A percentile compares a stretch with the other conserved stretches of the same genome.
These are phyloP conservation scores for Calonectria honghensis DNA, from an alignment of 2,329 filamentous ascomycete species.

Conservation along the genomic window DNA sequence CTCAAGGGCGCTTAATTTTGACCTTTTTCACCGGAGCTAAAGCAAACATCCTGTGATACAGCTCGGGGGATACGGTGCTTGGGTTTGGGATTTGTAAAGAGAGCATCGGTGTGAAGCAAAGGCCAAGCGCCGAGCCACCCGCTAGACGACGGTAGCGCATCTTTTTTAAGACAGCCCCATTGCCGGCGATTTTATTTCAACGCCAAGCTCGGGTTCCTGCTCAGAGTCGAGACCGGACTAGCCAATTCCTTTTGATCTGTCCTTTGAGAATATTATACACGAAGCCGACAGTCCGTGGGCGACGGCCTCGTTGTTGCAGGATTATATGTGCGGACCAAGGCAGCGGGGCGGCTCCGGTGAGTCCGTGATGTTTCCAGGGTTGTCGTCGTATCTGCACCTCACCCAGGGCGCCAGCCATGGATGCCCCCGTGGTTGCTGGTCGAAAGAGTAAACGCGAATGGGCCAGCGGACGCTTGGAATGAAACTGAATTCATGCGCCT, in stretches of 20 bases:
- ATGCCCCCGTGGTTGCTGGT: conserved; percentile 40
- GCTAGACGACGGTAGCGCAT: conserved; percentile 2
- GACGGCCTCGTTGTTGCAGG: conserved; percentile 17
- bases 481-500: conserved; percentile 32
- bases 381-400: conserved; percentile 42
- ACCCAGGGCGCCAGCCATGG: conserved; percentile 36
- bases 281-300: conserved; percentile 21
- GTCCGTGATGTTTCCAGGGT: conserved; percentile 43
- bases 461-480: conserved; percentile 26
- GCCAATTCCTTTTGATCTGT: neutral
- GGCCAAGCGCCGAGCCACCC: conserved; percentile 19
- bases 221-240: conserved; percentile 41
- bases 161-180: conserved; percentile 15
- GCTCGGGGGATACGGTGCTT: conserved; percentile 1
- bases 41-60: neutral
- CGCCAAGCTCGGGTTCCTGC: conserved; percentile 18
- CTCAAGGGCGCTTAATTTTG: conserved; percentile 6
- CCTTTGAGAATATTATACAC: neutral
- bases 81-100: neutral
- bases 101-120: conserved; percentile 1
- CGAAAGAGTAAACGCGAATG: conserved; percentile 47
- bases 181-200: neutral
- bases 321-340: conserved; percentile 33
- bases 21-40: conserved; percentile 10
- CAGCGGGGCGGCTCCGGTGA: conserved; percentile 47